Evolutionary conservation across 352 stramenopile genomes (phyloP).

Genomic region (Phytophthora idaei): DNA sequence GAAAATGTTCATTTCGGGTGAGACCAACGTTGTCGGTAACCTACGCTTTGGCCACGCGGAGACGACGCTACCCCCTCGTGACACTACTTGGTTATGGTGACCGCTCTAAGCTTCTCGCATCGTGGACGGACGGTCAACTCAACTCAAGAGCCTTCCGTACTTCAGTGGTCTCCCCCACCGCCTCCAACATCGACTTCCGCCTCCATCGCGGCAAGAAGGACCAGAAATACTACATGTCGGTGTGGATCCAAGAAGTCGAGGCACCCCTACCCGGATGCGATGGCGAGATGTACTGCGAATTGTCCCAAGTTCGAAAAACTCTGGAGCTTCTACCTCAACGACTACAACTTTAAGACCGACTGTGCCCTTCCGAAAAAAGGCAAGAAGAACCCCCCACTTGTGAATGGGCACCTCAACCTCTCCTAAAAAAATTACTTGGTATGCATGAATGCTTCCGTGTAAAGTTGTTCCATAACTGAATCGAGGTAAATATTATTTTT

Average conservation of each 20-base stretch:
- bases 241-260: slow-evolving; percentile 55
- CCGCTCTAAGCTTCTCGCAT: slow-evolving; percentile 39
- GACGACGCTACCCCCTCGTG: slow-evolving; percentile 70
- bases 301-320: slow-evolving; percentile 48
- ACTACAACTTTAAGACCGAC: slow-evolving; percentile 42
- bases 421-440: too few relatives aligned
- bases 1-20: slow-evolving; percentile 45
- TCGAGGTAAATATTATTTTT: too few relatives aligned
- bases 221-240: slow-evolving; percentile 52
- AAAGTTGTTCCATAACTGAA: too few relatives aligned
- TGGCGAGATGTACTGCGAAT: slow-evolving; percentile 43
- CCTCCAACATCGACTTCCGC: slow-evolving; percentile 76
- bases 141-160: slow-evolving; percentile 56
- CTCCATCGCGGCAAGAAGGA: slow-evolving; percentile 50
- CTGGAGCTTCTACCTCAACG: slow-evolving; percentile 62
- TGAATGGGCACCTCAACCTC: neutral
- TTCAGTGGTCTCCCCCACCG: slow-evolving; percentile 63
- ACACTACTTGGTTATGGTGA: slow-evolving; percentile 64
- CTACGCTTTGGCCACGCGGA: slow-evolving; percentile 79
- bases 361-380: slow-evolving; percentile 28
- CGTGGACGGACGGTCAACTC: slow-evolving; percentile 45
- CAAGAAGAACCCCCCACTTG: slow-evolving; percentile 7
- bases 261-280: slow-evolving; percentile 54
- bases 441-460: too few relatives aligned
- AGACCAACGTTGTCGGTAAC: slow-evolving; percentile 43